phyloP scores from a whole-genome alignment of 2,329 filamentous ascomycete genomes.

The Colletotrichum truncatum region DNA sequence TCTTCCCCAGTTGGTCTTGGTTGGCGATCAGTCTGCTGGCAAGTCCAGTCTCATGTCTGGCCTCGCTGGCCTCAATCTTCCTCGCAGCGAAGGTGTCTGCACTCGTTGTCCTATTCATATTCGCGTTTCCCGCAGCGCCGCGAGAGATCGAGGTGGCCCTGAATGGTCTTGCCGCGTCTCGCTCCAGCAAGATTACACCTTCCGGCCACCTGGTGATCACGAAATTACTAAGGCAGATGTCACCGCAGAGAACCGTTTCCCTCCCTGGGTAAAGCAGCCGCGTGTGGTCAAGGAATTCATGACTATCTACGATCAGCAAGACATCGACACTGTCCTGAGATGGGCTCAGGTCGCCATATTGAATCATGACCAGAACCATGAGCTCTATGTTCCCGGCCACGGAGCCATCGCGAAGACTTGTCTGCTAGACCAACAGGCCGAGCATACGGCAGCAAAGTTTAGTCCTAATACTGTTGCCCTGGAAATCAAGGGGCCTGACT shows the following conservation, averaged over 20 bases:
- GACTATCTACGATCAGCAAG: slow-evolving; percentile 64
- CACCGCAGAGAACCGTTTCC: slow-evolving; percentile 63
- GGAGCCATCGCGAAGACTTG: slow-evolving; percentile 50
- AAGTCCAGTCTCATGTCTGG: slow-evolving; percentile 78
- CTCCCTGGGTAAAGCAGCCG: slow-evolving; percentile 69
- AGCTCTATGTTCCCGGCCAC: slow-evolving; percentile 63
- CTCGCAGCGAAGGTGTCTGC: slow-evolving; percentile 76
- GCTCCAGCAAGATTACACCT: slow-evolving; percentile 72
- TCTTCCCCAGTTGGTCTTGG: slow-evolving; percentile 81
- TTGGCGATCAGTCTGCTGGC: slow-evolving; percentile 86
- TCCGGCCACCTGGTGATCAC: slow-evolving; percentile 50
- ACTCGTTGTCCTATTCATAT: slow-evolving; percentile 86
- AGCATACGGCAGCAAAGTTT: slow-evolving; percentile 70
- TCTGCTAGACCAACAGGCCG: slow-evolving; percentile 45
- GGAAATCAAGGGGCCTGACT: slow-evolving; percentile 75
- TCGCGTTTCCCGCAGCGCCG: slow-evolving; percentile 64
- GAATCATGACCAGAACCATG: slow-evolving; percentile 67
- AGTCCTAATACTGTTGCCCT: slow-evolving; percentile 84
- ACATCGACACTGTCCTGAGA: slow-evolving; percentile 74
- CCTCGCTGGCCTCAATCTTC: slow-evolving; percentile 75
- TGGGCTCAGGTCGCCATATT: slow-evolving; percentile 83
- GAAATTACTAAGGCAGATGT: slow-evolving; percentile 56
- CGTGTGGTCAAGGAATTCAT: slow-evolving; percentile 68
- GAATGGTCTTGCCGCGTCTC: slow-evolving; percentile 76
- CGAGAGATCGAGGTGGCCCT: slow-evolving; percentile 18